phyloP scores from a whole-genome alignment of 768 basidiomycete genomes.

The Boletus edulis region DNA sequence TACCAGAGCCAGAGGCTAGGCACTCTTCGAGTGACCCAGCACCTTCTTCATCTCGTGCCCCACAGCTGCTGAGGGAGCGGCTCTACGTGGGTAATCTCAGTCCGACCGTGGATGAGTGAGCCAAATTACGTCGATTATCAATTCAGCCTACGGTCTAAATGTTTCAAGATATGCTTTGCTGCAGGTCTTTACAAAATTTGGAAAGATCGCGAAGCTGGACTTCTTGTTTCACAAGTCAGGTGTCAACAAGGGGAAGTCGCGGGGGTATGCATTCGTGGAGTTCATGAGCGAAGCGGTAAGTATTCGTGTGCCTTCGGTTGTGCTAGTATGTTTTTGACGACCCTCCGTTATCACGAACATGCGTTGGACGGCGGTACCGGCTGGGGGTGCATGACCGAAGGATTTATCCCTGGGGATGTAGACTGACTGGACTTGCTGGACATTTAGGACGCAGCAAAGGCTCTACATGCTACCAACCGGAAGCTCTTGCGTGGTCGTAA shows the following conservation, averaged over 20 bases:
- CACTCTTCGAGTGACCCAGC: constrained; percentile 15
- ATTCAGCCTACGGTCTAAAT: constrained; percentile 9
- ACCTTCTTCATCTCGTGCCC: constrained; percentile 25
- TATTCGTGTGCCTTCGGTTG: constrained; percentile 27
- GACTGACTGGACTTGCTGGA: constrained; percentile 22
- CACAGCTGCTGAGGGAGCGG: constrained; percentile 57
- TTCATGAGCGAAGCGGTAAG: constrained; percentile 78
- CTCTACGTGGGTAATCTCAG: constrained; percentile 91
- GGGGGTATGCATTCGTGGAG: constrained; percentile 95
- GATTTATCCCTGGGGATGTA: constrained; percentile 1
- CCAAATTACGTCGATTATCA: constrained; percentile 4
- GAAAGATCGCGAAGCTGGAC: constrained; percentile 90
- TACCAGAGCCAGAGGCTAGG: constrained; percentile 26
- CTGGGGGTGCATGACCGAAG: constrained; percentile 21
- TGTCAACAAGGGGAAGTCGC: constrained; percentile 82
- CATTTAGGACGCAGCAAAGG: constrained; percentile 81
- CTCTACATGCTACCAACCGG: constrained; percentile 68
- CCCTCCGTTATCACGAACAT: constrained; percentile 19
- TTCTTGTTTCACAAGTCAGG: constrained; percentile 96
- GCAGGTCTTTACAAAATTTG: constrained; percentile 88
- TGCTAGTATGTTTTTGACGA: constrained; percentile 25
- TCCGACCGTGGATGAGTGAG: constrained; percentile 83
- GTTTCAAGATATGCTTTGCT: constrained; percentile 74
- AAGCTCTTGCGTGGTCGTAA: constrained; percentile 85
- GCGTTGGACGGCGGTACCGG: constrained; percentile 17